Conservation (phyloP, 176 grass and related monocot species). For the Cymbopogon citratus region DNA sequence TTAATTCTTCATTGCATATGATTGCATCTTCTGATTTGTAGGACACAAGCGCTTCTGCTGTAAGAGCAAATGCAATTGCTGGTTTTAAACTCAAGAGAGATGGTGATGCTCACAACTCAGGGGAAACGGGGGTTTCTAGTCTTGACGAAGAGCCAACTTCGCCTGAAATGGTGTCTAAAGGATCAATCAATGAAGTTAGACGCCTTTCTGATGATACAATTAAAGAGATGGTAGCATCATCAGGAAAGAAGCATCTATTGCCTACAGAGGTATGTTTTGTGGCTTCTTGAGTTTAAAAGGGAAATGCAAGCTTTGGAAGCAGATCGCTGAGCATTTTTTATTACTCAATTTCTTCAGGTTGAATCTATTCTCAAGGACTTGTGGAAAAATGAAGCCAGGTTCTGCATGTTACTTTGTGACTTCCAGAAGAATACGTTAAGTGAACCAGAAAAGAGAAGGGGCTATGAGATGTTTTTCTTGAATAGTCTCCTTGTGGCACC, state of each 20-base stretch:
- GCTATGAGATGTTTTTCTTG: constrained; percentile 83
- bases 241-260: constrained; percentile 63
- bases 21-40: constrained; percentile 31
- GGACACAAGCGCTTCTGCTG: constrained; percentile 38
- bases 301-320: constrained; percentile 10
- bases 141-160: constrained; percentile 46
- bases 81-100: constrained; percentile 39
- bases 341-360: constrained; percentile 48
- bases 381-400: constrained; percentile 67
- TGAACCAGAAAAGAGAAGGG: constrained; percentile 46
- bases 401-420: constrained; percentile 73
- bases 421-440: constrained; percentile 62
- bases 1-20: too few relatives aligned
- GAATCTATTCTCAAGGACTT: constrained; percentile 67
- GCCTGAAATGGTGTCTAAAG: constrained; percentile 11
- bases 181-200: constrained; percentile 22
- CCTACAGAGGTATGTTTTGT: constrained; percentile 55
- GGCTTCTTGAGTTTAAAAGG: constrained; percentile 6
- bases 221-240: constrained; percentile 51
- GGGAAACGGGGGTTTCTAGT: constrained; percentile 41
- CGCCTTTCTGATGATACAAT: constrained; percentile 42
- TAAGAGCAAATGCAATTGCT: constrained; percentile 49
- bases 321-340: background rate
- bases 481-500: constrained; percentile 77
- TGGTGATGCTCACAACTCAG: constrained; percentile 19